phyloP scores from a whole-genome alignment of 805 yeast genomes.

The Yarrowia keelungensis region DNA sequence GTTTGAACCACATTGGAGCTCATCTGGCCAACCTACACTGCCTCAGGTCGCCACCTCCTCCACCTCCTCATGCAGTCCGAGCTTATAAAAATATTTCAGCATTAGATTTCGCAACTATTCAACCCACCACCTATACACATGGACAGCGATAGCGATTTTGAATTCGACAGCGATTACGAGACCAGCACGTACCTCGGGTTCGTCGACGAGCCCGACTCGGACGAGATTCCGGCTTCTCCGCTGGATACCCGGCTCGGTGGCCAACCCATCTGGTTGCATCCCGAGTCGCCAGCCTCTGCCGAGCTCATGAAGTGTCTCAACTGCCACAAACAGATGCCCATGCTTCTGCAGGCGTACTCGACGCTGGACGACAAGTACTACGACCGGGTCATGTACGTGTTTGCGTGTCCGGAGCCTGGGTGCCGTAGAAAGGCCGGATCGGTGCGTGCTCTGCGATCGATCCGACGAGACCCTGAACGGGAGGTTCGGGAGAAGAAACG shows the following conservation, averaged over 20 bases:
- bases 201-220: slow-evolving; percentile 45
- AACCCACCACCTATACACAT: not conserved
- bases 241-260: slow-evolving; percentile 85
- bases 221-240: slow-evolving; percentile 42
- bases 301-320: slow-evolving; percentile 66
- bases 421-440: slow-evolving; percentile 78
- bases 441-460: slow-evolving; percentile 77
- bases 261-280: slow-evolving; percentile 70
- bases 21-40: no score
- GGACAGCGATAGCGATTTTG: slow-evolving; percentile 31
- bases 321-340: slow-evolving; percentile 67
- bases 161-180: slow-evolving; percentile 32
- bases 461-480: slow-evolving; percentile 63
- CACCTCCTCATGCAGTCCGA: not conserved
- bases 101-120: not conserved
- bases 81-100: slow-evolving; percentile 29
- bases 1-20: no score
- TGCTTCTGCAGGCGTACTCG: slow-evolving; percentile 73
- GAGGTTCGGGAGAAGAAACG: slow-evolving; percentile 54
- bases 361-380: slow-evolving; percentile 75
- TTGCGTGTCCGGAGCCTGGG: slow-evolving; percentile 67
- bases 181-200: slow-evolving; percentile 33
- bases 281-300: slow-evolving; percentile 60
- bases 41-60: no score
- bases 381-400: slow-evolving; percentile 81